Percentiles rank a stretch among this genome's conserved stretches.
Evolutionary conservation across 352 stramenopile species (phyloP).

Genomic region (Phytophthora lateralis): DNA sequence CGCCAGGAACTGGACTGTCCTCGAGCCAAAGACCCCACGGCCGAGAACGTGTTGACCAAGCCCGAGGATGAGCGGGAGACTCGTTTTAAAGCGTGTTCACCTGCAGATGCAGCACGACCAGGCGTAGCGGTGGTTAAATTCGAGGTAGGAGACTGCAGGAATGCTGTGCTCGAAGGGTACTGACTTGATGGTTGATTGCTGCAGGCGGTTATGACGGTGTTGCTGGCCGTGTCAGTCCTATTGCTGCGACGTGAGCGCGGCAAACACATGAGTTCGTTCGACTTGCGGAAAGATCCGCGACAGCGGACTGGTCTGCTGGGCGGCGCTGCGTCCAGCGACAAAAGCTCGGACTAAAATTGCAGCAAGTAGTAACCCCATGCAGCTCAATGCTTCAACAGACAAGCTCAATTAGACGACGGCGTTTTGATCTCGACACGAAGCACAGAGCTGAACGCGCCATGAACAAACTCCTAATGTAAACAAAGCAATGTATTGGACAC

Average conservation of each 20-base stretch:
- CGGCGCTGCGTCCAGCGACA: slow-evolving; percentile 29
- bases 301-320: slow-evolving; percentile 54
- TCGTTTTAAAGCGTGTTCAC: slow-evolving; percentile 61
- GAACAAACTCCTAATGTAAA: slow-evolving; percentile 17
- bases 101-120: slow-evolving; percentile 42
- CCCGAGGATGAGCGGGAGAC: slow-evolving; percentile 40
- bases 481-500: slow-evolving; percentile 31
- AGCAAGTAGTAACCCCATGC: background rate
- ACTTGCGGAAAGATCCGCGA: slow-evolving; percentile 68
- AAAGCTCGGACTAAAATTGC: slow-evolving; percentile 44
- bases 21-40: slow-evolving; percentile 29
- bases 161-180: background rate
- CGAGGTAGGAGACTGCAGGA: slow-evolving; percentile 50
- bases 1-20: slow-evolving; percentile 73
- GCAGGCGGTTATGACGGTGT: slow-evolving; percentile 58
- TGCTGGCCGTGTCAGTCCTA: slow-evolving; percentile 50
- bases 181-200: background rate
- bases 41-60: slow-evolving; percentile 23
- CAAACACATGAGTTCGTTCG: slow-evolving; percentile 84
- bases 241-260: slow-evolving; percentile 64
- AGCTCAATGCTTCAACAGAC: too few relatives aligned
- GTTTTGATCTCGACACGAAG: too few relatives aligned
- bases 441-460: too few relatives aligned
- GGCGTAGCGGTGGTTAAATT: slow-evolving; percentile 66
- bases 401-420: slow-evolving; percentile 11